Evolutionary conservation across 2,329 filamentous ascomycete genomes (phyloP).

Genomic region (Colletotrichum paranaense): DNA sequence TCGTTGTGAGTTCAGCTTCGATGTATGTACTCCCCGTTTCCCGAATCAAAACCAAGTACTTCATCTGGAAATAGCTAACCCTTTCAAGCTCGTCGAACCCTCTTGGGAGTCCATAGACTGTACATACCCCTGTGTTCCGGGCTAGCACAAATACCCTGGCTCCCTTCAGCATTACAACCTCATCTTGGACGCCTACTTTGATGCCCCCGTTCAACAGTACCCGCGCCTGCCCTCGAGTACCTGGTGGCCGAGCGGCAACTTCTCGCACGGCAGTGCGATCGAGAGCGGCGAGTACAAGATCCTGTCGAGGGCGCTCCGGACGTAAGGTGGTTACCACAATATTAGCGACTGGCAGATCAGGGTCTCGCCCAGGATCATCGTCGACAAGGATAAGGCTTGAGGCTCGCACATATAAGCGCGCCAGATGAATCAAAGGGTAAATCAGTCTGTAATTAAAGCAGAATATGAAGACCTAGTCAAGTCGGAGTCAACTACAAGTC

Average conservation of each 20-base stretch:
- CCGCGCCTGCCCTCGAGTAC: too few species aligned
- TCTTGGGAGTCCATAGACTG: too few species aligned
- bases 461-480: too few species aligned
- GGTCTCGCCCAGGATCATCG: constrained; percentile 44
- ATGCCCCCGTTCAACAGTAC: too few species aligned
- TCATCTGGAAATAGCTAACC: too few species aligned
- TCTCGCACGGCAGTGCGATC: constrained; percentile 18
- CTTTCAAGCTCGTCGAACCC: too few species aligned
- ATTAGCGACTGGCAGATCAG: constrained; percentile 58
- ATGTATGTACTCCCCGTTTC: not conserved
- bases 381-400: not conserved
- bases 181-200: too few species aligned
- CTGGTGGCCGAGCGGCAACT: not conserved
- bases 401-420: too few species aligned
- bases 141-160: constrained; percentile 56
- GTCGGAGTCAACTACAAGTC: too few species aligned
- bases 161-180: not conserved
- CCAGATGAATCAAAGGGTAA: too few species aligned
- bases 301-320: constrained; percentile 57
- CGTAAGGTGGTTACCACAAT: constrained; percentile 59
- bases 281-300: constrained; percentile 31
- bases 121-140: constrained; percentile 49
- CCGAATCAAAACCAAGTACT: too few species aligned
- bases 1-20: constrained; percentile 53
- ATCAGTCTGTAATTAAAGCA: too few species aligned